A percentile compares a stretch with the other conserved stretches of the same genome.
phyloP scores from a whole-genome alignment of 2,329 filamentous ascomycete genomes.

The Epichloe sibirici region DNA sequence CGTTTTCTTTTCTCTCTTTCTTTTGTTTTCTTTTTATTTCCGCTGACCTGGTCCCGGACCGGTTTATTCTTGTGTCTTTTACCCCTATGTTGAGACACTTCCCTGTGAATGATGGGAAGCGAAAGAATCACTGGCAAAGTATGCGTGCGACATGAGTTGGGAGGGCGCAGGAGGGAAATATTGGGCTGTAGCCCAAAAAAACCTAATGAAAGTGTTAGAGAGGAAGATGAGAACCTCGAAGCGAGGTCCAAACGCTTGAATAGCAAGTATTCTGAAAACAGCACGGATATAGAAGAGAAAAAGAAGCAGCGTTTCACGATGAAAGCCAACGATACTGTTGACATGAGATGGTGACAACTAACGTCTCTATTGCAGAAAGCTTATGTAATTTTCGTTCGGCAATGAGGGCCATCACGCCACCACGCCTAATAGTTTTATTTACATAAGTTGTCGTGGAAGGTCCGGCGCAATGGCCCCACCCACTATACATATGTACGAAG shows the following conservation, averaged over 20 bases:
- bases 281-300: slow-evolving; percentile 11
- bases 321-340: background rate
- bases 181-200: background rate
- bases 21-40: slow-evolving; percentile 1
- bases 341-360: background rate
- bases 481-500: no score
- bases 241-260: slow-evolving; percentile 12
- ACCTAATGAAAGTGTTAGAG: slow-evolving; percentile 3
- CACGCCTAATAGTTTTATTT: no score
- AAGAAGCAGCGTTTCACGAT: slow-evolving; percentile 6
- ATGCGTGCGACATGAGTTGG: slow-evolving; percentile 1
- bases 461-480: no score
- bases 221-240: slow-evolving; percentile 6
- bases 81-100: background rate
- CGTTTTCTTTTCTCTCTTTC: slow-evolving; percentile 1
- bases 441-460: no score
- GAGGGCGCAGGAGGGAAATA: background rate
- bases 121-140: background rate
- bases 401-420: no score
- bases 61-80: background rate
- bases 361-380: background rate
- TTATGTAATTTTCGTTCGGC: no score
- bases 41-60: background rate
- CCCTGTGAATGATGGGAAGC: background rate
- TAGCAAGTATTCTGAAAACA: slow-evolving; percentile 15